Base-by-base conservation (phyloP, 108 stramenopile genomes). In the Craspedostauros australis region DNA sequence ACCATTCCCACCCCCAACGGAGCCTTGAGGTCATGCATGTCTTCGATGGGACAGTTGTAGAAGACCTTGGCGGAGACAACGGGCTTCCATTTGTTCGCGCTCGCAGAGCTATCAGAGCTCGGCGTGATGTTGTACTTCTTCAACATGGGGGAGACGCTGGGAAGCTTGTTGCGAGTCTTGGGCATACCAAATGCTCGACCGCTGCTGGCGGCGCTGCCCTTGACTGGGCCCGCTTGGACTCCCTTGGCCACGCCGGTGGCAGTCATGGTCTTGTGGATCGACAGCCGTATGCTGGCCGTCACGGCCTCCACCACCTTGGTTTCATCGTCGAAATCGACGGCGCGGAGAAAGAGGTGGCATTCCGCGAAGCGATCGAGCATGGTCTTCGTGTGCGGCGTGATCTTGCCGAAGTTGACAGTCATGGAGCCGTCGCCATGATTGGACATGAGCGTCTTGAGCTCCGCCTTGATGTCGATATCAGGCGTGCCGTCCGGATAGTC, bases 181-280 rank as follows among this genome's bases (percentile, higher is more conserved):
- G n/a, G n/a, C n/a, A n/a, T n/a, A n/a, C n/a, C n/a, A n/a, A n/a
- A n/a, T n/a, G n/a, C n/a, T n/a, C n/a, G 66, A 15, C 60, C 38
- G 26, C 60, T 43, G 26, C 59, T 43, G 33, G 52, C 66, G 21
- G 41, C 15, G 16, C 59, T 25, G 36, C 26, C 2, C 19, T 52
- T 53, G 57, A 67, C 53, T 25, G n/a, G 29, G 26, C 27, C 31
- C 50, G 59, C 53, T 15, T 51, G 50, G 19, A 53, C 54, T 9
- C 61, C 37, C 51, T 68, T 62, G 22, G 56, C 67, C 42, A 51
- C 43, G 20, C 46, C 50, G 39, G 19, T 46, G 27, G 18, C 41
- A 51, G 62, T 70, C 30, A 59, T 32, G 5, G 57, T 58, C 37
- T 70, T 64, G 55, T 52, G 59, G 31, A 70, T 69, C 0, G 68